These are phyloP conservation scores for Clonostachys chloroleuca DNA, from an alignment of 2,329 filamentous ascomycete genomes.

Conservation along the genomic window DNA sequence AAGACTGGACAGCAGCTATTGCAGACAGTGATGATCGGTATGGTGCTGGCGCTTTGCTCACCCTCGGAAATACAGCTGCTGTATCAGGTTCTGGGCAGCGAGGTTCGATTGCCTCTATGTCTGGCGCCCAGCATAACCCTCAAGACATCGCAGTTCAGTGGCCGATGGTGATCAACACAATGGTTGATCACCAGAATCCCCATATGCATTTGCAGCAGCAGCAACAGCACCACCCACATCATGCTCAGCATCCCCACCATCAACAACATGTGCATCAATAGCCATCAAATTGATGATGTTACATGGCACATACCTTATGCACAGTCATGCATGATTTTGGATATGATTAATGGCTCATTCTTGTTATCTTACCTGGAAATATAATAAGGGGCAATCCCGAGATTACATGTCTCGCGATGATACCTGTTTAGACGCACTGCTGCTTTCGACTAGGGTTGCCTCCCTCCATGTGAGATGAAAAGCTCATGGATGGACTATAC, in stretches of 20 bases:
- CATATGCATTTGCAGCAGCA: neutral
- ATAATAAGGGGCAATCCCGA: neutral
- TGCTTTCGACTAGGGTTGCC: too few relatives aligned
- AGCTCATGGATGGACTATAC: too few relatives aligned
- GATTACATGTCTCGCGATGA: neutral
- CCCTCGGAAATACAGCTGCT: constrained; percentile 27
- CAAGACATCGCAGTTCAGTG: constrained; percentile 20
- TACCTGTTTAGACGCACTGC: neutral
- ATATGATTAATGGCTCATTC: neutral
- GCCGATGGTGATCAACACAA: constrained; percentile 13
- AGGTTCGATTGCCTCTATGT: neutral
- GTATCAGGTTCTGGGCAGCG: neutral
- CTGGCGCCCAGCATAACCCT: neutral
- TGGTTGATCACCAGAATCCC: constrained; percentile 15
- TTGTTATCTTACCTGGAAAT: neutral
- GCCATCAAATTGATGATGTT: neutral
- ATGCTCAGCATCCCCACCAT: neutral
- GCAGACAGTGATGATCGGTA: constrained; percentile 44
- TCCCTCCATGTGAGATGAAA: too few relatives aligned
- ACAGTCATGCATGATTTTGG: neutral
- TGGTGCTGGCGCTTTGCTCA: constrained; percentile 42
- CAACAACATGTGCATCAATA: neutral
- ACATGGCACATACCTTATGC: neutral
- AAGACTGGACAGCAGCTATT: constrained; percentile 49
- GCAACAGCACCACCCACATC: neutral